Percentiles rank a stretch among this genome's conserved stretches.
phyloP scores from a whole-genome alignment of 345 rosid genomes.

The Acer campestre region DNA sequence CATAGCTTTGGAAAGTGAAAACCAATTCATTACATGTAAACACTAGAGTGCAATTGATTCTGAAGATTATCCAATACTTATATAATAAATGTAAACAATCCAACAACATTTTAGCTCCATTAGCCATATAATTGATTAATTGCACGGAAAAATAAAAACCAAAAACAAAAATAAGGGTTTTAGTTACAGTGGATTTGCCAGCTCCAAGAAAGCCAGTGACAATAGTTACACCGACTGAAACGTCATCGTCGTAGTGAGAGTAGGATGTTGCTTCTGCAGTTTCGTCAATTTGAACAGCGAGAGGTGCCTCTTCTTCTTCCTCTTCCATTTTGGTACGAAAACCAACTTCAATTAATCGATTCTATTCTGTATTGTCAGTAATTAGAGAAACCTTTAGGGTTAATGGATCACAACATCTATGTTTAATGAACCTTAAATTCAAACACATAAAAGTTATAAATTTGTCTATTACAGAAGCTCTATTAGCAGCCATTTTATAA shows the following conservation, averaged over 20 bases:
- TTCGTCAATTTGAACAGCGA: constrained; percentile 55
- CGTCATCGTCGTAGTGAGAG: constrained; percentile 23
- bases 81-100: constrained; percentile 3
- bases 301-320: constrained; percentile 72
- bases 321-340: constrained; percentile 44
- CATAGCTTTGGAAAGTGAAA: neutral
- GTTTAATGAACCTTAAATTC: too few species aligned
- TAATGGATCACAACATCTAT: too few species aligned
- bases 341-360: neutral
- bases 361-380: neutral
- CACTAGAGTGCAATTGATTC: neutral
- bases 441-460: too few species aligned
- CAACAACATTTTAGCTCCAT: neutral
- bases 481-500: too few species aligned
- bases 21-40: neutral
- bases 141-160: neutral
- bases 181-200: constrained; percentile 86
- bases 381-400: too few species aligned
- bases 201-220: constrained; percentile 97
- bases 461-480: too few species aligned
- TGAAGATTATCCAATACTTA: neutral
- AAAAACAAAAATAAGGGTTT: neutral
- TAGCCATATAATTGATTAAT: neutral
- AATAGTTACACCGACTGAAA: constrained; percentile 75
- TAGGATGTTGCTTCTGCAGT: neutral